Evolutionary conservation across 1,284 basidiomycete genomes (phyloP).

Genomic region (Cryptococcus sp.): DNA sequence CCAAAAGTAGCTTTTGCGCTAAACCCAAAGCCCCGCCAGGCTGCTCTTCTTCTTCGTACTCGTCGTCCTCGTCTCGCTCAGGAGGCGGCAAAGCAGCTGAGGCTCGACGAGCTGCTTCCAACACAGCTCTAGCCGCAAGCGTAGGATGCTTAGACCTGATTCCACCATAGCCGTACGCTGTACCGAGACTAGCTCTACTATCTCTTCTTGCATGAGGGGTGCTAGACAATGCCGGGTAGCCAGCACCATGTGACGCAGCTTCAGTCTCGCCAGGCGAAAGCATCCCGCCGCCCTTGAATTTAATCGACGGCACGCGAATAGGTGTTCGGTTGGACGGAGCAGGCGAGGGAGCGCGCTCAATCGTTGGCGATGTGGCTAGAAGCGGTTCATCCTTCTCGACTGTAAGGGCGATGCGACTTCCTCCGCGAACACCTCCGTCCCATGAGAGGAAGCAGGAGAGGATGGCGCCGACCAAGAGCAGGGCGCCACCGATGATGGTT

Average conservation of each 20-base stretch:
- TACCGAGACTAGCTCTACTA: slow-evolving; percentile 47
- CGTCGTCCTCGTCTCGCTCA: slow-evolving; percentile 28
- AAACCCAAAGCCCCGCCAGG: slow-evolving; percentile 61
- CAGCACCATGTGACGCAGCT: slow-evolving; percentile 23
- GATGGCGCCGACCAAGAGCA: slow-evolving; percentile 72
- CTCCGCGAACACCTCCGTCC: slow-evolving; percentile 84
- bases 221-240: slow-evolving; percentile 23
- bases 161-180: slow-evolving; percentile 53
- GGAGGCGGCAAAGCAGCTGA: slow-evolving; percentile 36
- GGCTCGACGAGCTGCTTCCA: slow-evolving; percentile 49
- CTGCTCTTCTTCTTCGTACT: slow-evolving; percentile 31
- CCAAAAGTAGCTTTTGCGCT: slow-evolving; percentile 81
- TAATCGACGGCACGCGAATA: slow-evolving; percentile 25
- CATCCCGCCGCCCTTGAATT: slow-evolving; percentile 18
- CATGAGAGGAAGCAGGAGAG: slow-evolving; percentile 84
- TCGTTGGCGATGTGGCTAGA: slow-evolving; percentile 17
- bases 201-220: slow-evolving; percentile 34
- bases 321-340: slow-evolving; percentile 32
- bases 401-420: slow-evolving; percentile 71
- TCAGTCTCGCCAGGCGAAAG: slow-evolving; percentile 25
- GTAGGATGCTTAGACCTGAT: slow-evolving; percentile 54
- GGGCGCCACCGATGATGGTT: slow-evolving; percentile 74
- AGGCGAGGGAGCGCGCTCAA: slow-evolving; percentile 23
- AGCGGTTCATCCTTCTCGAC: slow-evolving; percentile 65
- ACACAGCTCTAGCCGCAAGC: slow-evolving; percentile 49